Base-by-base conservation (phyloP, 257 asterid genomes). In the Rauvolfia tetraphylla region DNA sequence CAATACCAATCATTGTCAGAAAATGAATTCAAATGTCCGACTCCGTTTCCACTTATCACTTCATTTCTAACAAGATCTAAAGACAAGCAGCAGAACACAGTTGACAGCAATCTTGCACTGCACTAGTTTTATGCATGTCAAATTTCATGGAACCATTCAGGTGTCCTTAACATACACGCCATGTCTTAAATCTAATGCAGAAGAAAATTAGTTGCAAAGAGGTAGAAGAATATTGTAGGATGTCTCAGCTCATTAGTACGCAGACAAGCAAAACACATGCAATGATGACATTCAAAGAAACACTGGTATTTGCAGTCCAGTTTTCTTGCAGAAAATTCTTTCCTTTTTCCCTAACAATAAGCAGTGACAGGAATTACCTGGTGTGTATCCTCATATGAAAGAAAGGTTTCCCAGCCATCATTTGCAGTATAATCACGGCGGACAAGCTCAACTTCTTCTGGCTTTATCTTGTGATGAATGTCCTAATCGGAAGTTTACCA, bases 331-430 rank as follows among this genome's bases (percentile, higher is more conserved):
- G 17, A 27, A n/a, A 31, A n/a, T 58, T 33, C 25, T 7, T 25
- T 73, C 33, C 46, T 12, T 25, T 49, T 53, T 9, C 9, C 27
- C 48, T 5, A 20, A 23, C 17, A 5, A 41, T 18, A 25, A 72
- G 63, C 68, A 78, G 75, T 31, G 11, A 0, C 4, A 42, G 31
- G 31, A 74, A 23, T 31, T 81, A 92, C 99, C 99, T 95, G 99
- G 44, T 83, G 88, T 48, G 93, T 89, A 79, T 95, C 99, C 91
- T 95, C 99, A 22, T 95, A 95, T 23, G 99, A 95, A 75, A 95
- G 91, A 84, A 95, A 95, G 31, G 99, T 93, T 80, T 95, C 99
- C 99, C 99, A 95, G 75, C 99, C 97, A 83, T 91, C 98, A 83
- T 95, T 95, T 78, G 99, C 98, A 54, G 97, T 83, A 83, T 95